Percentiles rank a stretch among this genome's conserved stretches.
Evolutionary conservation across 192 early-diverging fungal genomes (phyloP).

Genomic region (Coemansia sp.): DNA sequence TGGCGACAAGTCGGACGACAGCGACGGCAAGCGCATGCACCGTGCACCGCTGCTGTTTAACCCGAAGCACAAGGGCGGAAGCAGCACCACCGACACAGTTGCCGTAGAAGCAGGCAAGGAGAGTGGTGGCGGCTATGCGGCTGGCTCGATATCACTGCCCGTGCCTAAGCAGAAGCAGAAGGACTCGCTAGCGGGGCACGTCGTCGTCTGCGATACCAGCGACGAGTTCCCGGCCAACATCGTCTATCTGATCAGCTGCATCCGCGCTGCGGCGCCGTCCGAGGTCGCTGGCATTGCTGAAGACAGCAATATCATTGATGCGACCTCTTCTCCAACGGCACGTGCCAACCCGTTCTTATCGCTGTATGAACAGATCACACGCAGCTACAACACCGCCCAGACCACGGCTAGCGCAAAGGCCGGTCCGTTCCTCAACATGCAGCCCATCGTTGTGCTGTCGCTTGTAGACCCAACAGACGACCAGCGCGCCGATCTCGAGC

Average conservation of each 20-base stretch:
- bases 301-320: background rate
- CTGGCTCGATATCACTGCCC: background rate
- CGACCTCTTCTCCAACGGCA: background rate
- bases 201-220: slow-evolving; percentile 64
- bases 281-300: slow-evolving; percentile 27
- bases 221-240: slow-evolving; percentile 63
- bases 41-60: slow-evolving; percentile 50
- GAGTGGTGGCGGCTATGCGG: background rate
- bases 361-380: slow-evolving; percentile 53
- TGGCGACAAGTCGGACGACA: slow-evolving; percentile 12
- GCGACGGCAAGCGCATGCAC: slow-evolving; percentile 17
- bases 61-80: slow-evolving; percentile 25
- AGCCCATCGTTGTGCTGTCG: slow-evolving; percentile 63
- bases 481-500: slow-evolving; percentile 45
- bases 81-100: slow-evolving; percentile 14
- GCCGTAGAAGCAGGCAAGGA: background rate
- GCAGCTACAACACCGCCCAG: slow-evolving; percentile 27
- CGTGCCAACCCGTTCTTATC: slow-evolving; percentile 32
- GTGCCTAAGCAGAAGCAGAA: background rate
- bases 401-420: background rate
- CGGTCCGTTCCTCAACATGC: slow-evolving; percentile 41
- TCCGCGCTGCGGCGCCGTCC: slow-evolving; percentile 59
- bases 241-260: slow-evolving; percentile 65
- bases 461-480: slow-evolving; percentile 45
- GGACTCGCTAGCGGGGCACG: slow-evolving; percentile 47